These are phyloP conservation scores for Eutrema heterophyllum DNA, from an alignment of 345 rosid species.

Conservation along the genomic window DNA sequence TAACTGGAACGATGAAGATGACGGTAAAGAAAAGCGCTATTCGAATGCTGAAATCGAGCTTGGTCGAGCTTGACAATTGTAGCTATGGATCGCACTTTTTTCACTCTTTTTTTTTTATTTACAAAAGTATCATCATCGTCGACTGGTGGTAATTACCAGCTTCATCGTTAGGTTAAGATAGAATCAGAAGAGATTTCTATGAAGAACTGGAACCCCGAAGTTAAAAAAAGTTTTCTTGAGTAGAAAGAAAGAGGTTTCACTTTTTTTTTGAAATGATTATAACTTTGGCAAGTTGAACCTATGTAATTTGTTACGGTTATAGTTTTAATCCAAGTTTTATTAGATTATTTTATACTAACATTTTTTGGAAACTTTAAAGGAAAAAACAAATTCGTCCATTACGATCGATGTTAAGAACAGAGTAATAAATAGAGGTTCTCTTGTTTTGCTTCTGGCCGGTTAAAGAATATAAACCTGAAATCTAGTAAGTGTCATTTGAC, in stretches of 20 bases:
- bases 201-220: background rate
- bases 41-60: slow-evolving; percentile 32
- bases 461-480: background rate
- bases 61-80: slow-evolving; percentile 7
- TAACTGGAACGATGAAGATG: slow-evolving; percentile 40
- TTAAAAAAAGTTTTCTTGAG: background rate
- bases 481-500: background rate
- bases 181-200: slow-evolving; percentile 3
- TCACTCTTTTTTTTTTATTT: background rate
- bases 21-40: slow-evolving; percentile 4
- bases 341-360: background rate
- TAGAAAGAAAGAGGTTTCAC: background rate
- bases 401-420: background rate
- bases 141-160: background rate
- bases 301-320: slow-evolving; percentile 2
- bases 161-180: slow-evolving; percentile 3
- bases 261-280: background rate
- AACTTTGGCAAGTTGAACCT: background rate
- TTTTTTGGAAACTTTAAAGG: background rate
- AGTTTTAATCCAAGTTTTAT: background rate
- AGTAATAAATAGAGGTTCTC: background rate
- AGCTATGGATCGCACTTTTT: background rate
- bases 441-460: background rate
- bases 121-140: background rate
- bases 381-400: background rate